Conservation (phyloP, 176 grass and related monocot species). For the Phoenix dactylifera region DNA sequence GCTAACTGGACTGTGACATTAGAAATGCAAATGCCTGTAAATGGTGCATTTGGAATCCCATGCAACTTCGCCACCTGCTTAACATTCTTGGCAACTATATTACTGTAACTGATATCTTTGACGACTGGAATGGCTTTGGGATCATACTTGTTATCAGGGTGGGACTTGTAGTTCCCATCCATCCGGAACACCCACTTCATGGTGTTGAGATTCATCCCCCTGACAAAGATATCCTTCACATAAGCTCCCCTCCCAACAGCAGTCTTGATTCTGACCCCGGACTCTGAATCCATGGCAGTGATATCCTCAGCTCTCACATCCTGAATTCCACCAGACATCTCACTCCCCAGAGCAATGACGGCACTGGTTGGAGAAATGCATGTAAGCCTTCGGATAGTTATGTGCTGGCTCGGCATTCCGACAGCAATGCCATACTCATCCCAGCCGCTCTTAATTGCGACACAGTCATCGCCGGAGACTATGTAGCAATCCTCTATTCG, state of each 20-base stretch:
- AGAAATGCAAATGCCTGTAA: conserved; percentile 69
- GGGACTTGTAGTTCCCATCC: conserved; percentile 74
- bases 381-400: conserved; percentile 45
- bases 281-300: conserved; percentile 63
- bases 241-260: conserved; percentile 52
- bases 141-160: conserved; percentile 62
- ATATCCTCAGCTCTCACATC: conserved; percentile 85
- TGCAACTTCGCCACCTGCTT: conserved; percentile 45
- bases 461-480: conserved; percentile 92
- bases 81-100: conserved; percentile 60
- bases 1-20: conserved; percentile 46
- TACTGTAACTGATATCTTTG: conserved; percentile 64
- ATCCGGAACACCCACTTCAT: conserved; percentile 96
- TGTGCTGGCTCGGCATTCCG: conserved; percentile 88
- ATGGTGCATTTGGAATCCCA: conserved; percentile 53
- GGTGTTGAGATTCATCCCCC: conserved; percentile 41
- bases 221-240: conserved; percentile 54
- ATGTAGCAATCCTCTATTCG: conserved; percentile 95
- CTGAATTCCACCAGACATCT: conserved; percentile 95
- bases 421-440: conserved; percentile 88
- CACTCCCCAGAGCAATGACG: conserved; percentile 75
- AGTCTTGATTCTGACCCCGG: conserved; percentile 85
- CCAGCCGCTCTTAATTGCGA: conserved; percentile 95
- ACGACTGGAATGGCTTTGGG: conserved; percentile 64
- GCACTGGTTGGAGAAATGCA: conserved; percentile 89